Percentiles rank a stretch among this genome's conserved stretches.
These are phyloP conservation scores for Phytophthora pini DNA, from an alignment of 352 stramenopile genomes.

Conservation along the genomic window DNA sequence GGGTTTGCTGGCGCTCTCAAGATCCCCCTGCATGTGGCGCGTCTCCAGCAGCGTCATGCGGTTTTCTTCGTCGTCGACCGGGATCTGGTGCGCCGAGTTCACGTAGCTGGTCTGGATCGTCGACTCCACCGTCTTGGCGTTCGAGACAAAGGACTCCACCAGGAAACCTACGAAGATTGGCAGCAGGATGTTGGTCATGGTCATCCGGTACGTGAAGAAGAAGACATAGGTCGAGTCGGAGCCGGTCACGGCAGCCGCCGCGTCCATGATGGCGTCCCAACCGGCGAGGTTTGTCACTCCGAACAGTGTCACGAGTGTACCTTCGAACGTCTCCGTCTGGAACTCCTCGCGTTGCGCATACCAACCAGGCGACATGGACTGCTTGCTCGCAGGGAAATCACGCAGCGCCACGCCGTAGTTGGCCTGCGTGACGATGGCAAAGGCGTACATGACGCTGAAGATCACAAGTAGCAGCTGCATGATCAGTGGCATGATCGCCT, in stretches of 20 bases:
- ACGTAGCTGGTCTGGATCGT: slow-evolving; percentile 70
- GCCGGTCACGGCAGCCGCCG: slow-evolving; percentile 67
- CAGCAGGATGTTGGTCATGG: slow-evolving; percentile 83
- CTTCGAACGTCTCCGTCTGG: slow-evolving; percentile 79
- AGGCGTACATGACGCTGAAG: slow-evolving; percentile 86
- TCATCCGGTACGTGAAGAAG: slow-evolving; percentile 86
- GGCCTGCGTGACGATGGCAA: slow-evolving; percentile 80
- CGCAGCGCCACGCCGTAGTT: slow-evolving; percentile 75
- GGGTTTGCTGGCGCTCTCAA: slow-evolving; percentile 12
- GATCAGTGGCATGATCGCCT: slow-evolving; percentile 82
- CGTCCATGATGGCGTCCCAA: slow-evolving; percentile 86
- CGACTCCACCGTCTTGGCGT: slow-evolving; percentile 73
- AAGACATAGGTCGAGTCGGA: slow-evolving; percentile 74
- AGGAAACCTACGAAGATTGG: slow-evolving; percentile 90
- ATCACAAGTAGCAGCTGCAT: slow-evolving; percentile 84
- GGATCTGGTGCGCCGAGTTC: slow-evolving; percentile 40
- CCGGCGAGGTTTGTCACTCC: slow-evolving; percentile 75
- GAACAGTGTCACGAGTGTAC: slow-evolving; percentile 83
- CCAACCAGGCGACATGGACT: slow-evolving; percentile 62
- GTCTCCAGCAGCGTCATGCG: slow-evolving; percentile 61
- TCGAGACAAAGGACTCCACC: slow-evolving; percentile 85
- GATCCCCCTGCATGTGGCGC: slow-evolving; percentile 42
- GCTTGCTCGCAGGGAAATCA: slow-evolving; percentile 57
- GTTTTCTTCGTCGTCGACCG: slow-evolving; percentile 60
- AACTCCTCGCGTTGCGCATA: slow-evolving; percentile 78